These are phyloP conservation scores for Coprinopsis marcescibilis DNA, from an alignment of 768 basidiomycete species.

Conservation along the genomic window DNA sequence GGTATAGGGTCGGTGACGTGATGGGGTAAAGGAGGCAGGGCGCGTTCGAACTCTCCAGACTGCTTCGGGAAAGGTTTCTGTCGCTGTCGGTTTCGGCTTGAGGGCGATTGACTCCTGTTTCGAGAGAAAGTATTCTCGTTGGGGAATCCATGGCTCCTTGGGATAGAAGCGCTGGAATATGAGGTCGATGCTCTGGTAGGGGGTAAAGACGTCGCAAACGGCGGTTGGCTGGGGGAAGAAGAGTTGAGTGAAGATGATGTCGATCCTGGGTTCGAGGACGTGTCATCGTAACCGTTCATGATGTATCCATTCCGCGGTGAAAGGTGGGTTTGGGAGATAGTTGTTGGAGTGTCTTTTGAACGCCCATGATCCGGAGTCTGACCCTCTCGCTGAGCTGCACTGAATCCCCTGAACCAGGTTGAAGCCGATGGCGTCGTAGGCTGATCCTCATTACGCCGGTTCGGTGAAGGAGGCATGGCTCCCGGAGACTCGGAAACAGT, in stretches of 20 bases:
- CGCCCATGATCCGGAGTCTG: conserved; percentile 17
- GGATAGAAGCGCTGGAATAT: too few relatives aligned
- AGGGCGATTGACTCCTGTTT: conserved; percentile 2
- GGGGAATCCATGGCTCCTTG: conserved; percentile 1
- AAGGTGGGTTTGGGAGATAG: background rate
- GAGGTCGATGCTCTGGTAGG: conserved; percentile 17
- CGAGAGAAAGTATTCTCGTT: too few relatives aligned
- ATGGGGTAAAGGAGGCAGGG: conserved; percentile 13
- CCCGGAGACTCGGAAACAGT: conserved; percentile 5
- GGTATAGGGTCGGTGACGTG: conserved; percentile 2
- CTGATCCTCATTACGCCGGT: conserved; percentile 14
- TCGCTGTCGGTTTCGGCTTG: conserved; percentile 1
- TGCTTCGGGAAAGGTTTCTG: conserved; percentile 2
- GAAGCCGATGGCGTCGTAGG: conserved; percentile 10
- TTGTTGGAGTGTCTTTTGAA: conserved; percentile 1
- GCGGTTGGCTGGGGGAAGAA: conserved; percentile 16
- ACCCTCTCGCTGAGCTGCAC: conserved; percentile 15
- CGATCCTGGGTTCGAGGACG: conserved; percentile 21
- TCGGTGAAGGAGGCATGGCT: conserved; percentile 18
- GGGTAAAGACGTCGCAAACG: conserved; percentile 16
- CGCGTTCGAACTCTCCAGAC: conserved; percentile 4
- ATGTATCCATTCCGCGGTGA: conserved; percentile 16
- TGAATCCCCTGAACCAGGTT: conserved; percentile 20
- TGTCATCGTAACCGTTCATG: conserved; percentile 14
- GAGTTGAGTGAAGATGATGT: conserved; percentile 25